Base-by-base conservation (phyloP, 345 rosid genomes). In the Carallia brachiata region DNA sequence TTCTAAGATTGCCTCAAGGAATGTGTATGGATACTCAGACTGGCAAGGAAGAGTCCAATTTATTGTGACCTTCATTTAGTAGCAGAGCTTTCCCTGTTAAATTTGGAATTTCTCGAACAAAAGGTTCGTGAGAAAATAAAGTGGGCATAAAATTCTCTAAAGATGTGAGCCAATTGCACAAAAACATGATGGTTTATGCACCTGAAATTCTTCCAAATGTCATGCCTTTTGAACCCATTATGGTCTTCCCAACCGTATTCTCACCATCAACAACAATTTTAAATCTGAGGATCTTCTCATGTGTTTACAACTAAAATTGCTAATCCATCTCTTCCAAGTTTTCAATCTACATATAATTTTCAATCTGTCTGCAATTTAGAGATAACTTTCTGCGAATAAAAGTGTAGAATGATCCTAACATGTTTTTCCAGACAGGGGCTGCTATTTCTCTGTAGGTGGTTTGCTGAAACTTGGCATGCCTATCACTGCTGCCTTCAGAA, bases 381-480 rank as follows among this genome's bases (percentile, higher is more conserved):
- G 7, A 60, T 28, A 18, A 31, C 40, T 32, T 64, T 52, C 48
- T 64, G 40, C 6, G 3, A 54, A 61, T 36, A 4, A 39, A 44
- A 12, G 50, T 44, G 16, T 36, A 55, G 67, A 74, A 66, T 66
- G 67, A 39, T 77, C n/a, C 83, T 84, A 71, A 88, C 74, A 65
- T 66, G 71, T 19, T 62, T 85, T 73, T 68, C 64, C 75, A 72
- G 81, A 78, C 88, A 87, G 91, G 90, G 90, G 90, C 55, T 81
- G 89, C 73, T 89, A 89, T 80, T 89, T 89, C 73, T 85, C 77
- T 81, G 54, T 50, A 55, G 80, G 86, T 32, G 73, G 85, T 69
- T 75, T 84, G 6, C 72, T 87, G 70, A 87, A 81, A 80, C 87
- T 76, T 34, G 75, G 72, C 56, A 62, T 76, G 80, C 71, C 72